Evolutionary conservation across 257 asterid species (phyloP).

Genomic region (Eucommia ulmoides): DNA sequence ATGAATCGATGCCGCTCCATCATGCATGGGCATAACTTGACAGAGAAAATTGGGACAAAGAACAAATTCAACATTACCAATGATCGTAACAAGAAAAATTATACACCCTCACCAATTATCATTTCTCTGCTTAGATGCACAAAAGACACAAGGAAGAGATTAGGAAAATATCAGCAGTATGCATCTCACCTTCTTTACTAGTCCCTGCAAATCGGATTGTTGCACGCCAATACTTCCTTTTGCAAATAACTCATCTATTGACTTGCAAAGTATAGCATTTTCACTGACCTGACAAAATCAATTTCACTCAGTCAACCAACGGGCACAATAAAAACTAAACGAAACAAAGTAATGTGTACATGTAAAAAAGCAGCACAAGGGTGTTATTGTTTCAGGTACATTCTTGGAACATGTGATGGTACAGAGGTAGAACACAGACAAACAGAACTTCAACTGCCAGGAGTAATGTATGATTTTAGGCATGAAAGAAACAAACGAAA

Average conservation of each 20-base stretch:
- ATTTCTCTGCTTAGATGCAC: neutral
- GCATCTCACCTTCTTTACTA: constrained; percentile 59
- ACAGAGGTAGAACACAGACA: no score
- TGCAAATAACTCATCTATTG: constrained; percentile 75
- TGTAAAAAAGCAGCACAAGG: neutral
- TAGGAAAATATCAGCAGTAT: neutral
- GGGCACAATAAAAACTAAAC: neutral
- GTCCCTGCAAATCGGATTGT: constrained; percentile 39
- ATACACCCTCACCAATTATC: neutral
- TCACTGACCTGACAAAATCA: constrained; percentile 51
- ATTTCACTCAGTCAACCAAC: no score
- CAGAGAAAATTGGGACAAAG: no score
- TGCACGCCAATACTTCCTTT: constrained; percentile 49
- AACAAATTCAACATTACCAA: no score
- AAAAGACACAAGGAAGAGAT: neutral
- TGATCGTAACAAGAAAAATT: no score
- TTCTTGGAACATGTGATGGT: neutral
- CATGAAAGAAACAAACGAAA: no score
- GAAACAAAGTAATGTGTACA: neutral
- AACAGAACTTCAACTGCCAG: no score
- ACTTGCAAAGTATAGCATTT: constrained; percentile 72
- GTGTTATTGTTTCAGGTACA: neutral
- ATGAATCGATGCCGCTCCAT: no score
- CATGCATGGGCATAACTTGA: no score
- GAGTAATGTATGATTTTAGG: no score